Conservation (phyloP, 2,329 filamentous ascomycete genomes). For the Neoscytalidium dimidiatum region DNA sequence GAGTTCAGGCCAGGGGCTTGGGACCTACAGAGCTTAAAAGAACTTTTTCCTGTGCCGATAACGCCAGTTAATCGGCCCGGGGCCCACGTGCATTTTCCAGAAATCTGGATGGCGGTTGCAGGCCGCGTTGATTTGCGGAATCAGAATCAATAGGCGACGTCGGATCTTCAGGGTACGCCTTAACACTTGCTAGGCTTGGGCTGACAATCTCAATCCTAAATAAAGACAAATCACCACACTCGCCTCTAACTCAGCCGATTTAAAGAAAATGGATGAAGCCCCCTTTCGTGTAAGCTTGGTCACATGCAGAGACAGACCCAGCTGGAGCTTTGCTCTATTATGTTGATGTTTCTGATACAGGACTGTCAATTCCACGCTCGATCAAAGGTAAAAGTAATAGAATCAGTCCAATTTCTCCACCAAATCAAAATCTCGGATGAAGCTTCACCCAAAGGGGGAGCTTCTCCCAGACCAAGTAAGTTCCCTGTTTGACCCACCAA, state of each 20-base stretch:
- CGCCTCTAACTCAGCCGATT: no score
- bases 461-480: conserved; percentile 42
- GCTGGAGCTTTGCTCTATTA: no score
- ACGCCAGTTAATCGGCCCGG: not conserved
- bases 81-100: not conserved
- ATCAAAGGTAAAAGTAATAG: no score
- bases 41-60: not conserved
- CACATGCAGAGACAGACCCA: no score
- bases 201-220: not conserved
- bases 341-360: no score
- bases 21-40: not conserved
- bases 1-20: not conserved
- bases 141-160: not conserved
- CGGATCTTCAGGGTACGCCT: not conserved
- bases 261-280: no score
- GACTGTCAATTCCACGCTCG: no score
- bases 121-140: not conserved
- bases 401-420: no score
- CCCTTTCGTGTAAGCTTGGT: no score
- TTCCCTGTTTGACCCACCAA: conserved; percentile 32
- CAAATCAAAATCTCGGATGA: not conserved
- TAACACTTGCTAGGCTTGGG: not conserved
- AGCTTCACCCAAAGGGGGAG: conserved; percentile 29
- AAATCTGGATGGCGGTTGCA: not conserved
- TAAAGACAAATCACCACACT: no score